Evolutionary conservation across 73 alveolate species (phyloP).

Genomic region (Paramecium octaurelia): DNA sequence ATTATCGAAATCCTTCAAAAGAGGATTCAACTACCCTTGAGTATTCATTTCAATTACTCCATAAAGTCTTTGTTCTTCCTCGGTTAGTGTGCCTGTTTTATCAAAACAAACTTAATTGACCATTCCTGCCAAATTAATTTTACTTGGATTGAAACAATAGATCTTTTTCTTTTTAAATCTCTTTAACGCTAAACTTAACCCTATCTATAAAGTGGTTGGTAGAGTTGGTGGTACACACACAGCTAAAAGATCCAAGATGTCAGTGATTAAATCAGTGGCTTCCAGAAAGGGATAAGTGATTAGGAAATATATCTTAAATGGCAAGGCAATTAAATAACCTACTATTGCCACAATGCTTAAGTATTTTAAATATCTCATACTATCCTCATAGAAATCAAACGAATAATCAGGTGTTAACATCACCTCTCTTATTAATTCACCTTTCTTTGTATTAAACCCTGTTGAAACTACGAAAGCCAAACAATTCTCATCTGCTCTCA

Average conservation of each 20-base stretch:
- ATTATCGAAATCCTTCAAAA: neutral
- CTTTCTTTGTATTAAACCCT: constrained; percentile 25
- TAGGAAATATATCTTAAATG: neutral
- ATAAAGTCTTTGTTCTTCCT: neutral
- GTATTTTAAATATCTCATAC: neutral
- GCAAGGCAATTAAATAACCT: constrained; percentile 27
- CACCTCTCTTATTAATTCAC: constrained; percentile 23
- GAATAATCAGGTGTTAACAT: constrained; percentile 24
- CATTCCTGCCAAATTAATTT: neutral
- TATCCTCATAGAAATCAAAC: constrained; percentile 13
- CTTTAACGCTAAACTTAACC: constrained; percentile 7
- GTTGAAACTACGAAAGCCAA: constrained; percentile 36
- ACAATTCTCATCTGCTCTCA: constrained; percentile 33
- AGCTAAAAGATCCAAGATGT: neutral
- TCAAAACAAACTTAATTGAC: constrained; percentile 13
- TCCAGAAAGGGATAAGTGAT: neutral
- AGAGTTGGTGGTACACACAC: constrained; percentile 42
- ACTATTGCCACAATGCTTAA: neutral
- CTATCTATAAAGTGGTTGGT: constrained; percentile 25
- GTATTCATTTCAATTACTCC: neutral
- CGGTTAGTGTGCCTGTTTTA: constrained; percentile 24
- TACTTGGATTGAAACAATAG: neutral
- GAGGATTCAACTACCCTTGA: neutral
- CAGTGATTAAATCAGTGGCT: neutral
- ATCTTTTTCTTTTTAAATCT: neutral